Base-by-base conservation (phyloP, 805 yeast genomes). In the Nakazawaea populi region DNA sequence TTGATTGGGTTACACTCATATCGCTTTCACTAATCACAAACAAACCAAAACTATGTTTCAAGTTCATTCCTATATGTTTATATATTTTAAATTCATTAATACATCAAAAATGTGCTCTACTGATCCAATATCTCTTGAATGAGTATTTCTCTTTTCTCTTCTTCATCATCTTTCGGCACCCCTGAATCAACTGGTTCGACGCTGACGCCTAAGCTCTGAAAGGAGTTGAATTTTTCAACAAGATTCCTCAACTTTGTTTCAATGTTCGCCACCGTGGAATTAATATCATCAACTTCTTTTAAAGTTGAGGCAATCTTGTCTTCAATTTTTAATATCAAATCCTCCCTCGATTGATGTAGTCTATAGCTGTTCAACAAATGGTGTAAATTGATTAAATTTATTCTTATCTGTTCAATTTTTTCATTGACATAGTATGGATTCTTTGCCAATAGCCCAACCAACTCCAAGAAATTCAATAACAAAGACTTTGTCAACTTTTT, bases 281-380 rank as follows among this genome's bases (percentile, higher is more conserved):
- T 30, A 4, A 50, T 50, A 8, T 27, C 34, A 12, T 45, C 44
- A 28, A 50, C 42, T 31, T 50, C 52, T 42, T 45, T 30, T 32
- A 41, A 32, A 14, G 49, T 50, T 11, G 84, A 85, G 5, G 66
- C 61, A 47, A 73, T 72, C 58, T 85, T 86, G 42, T 75, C 72
- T 46, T 79, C 87, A 35, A 92, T 79, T 60, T 87, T 71, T 73
- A 89, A 74, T 42, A 90, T 88, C 56, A 94, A 72, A 46, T 91
- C 84, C 60, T 94, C 99, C 48, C 97, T 75, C 3, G 96, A 86
- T 63, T 94, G 99, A 66, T 94, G 98, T 3, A 97, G 94, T 54
- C 99, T 74, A 67, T 94, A 94, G 48, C 91, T 90, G 64, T 94
- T 94, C 52, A 94, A 70, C 37, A 94, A 70, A 65, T 94, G 98